Conservation (phyloP, 495 filamentous ascomycete genomes). For the Podospora fimiseda region DNA sequence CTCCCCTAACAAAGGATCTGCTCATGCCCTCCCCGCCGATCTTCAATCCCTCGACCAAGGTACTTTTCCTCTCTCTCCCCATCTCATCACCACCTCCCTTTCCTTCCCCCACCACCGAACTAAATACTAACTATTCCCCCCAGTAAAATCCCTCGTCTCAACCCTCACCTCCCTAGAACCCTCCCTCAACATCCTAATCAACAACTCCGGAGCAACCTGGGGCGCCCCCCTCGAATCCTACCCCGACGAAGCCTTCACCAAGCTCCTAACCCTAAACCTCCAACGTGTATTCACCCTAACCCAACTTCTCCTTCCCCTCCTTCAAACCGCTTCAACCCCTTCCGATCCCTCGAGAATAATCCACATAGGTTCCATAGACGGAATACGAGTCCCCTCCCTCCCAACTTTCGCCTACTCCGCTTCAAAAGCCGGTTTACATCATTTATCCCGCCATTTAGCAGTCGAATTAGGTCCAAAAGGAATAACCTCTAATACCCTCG, state of each 20-base stretch:
- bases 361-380: slow-evolving; percentile 74
- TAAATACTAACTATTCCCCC: no score
- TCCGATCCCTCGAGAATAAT: slow-evolving; percentile 56
- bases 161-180: slow-evolving; percentile 53
- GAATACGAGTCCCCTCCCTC: slow-evolving; percentile 60
- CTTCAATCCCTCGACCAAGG: no score
- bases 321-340: slow-evolving; percentile 44
- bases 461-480: slow-evolving; percentile 61
- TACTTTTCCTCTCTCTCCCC: slow-evolving; percentile 26
- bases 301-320: slow-evolving; percentile 62
- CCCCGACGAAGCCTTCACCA: slow-evolving; percentile 64
- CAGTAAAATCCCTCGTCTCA: no score
- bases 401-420: slow-evolving; percentile 73
- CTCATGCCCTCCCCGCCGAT: slow-evolving; percentile 34
- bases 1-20: slow-evolving; percentile 10
- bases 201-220: slow-evolving; percentile 79
- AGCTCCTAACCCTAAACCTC: slow-evolving; percentile 73
- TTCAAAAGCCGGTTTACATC: slow-evolving; percentile 70
- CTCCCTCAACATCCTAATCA: slow-evolving; percentile 67
- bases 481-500: slow-evolving; percentile 53
- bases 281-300: slow-evolving; percentile 76
- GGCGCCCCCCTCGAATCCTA: slow-evolving; percentile 64
- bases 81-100: no score
- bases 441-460: slow-evolving; percentile 65
- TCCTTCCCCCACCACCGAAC: no score